A percentile compares a stretch with the other conserved stretches of the same genome.
Conservation (phyloP, 139 green algal genomes). For the Ettlia oleoabundans region DNA sequence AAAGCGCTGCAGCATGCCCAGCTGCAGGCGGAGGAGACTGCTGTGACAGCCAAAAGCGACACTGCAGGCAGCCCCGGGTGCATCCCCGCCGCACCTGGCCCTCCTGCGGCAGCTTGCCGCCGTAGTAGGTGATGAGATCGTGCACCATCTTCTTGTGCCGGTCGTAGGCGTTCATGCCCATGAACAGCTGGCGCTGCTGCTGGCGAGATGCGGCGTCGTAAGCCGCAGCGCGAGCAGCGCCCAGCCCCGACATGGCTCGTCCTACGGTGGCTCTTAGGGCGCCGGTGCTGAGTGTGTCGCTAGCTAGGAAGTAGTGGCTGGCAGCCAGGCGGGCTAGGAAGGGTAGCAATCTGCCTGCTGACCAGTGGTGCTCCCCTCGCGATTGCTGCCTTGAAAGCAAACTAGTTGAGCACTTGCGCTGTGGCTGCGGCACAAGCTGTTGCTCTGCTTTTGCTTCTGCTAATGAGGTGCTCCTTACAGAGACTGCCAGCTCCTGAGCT, state of each 20-base stretch:
- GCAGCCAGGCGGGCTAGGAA: too few relatives aligned
- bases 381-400: too few relatives aligned
- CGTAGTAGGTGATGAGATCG: slow-evolving; percentile 56
- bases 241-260: slow-evolving; percentile 7
- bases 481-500: too few relatives aligned
- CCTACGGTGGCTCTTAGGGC: too few relatives aligned
- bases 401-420: too few relatives aligned
- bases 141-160: slow-evolving; percentile 64
- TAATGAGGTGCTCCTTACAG: too few relatives aligned
- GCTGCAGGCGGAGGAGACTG: too few relatives aligned
- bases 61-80: not conserved
- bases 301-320: not conserved
- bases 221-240: slow-evolving; percentile 11
- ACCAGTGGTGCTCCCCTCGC: too few relatives aligned
- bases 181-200: slow-evolving; percentile 48
- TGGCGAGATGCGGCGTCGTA: slow-evolving; percentile 28
- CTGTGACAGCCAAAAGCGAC: not conserved
- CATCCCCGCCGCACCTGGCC: not conserved
- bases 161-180: slow-evolving; percentile 66
- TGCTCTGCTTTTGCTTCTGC: too few relatives aligned
- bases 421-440: too few relatives aligned
- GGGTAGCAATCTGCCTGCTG: too few relatives aligned
- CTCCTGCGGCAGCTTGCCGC: slow-evolving; percentile 12
- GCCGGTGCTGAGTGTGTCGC: not conserved
- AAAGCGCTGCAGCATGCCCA: not conserved